A percentile compares a stretch with the other conserved stretches of the same genome.
phyloP scores from a whole-genome alignment of 805 yeast genomes.

The Clavispora phyllophila region DNA sequence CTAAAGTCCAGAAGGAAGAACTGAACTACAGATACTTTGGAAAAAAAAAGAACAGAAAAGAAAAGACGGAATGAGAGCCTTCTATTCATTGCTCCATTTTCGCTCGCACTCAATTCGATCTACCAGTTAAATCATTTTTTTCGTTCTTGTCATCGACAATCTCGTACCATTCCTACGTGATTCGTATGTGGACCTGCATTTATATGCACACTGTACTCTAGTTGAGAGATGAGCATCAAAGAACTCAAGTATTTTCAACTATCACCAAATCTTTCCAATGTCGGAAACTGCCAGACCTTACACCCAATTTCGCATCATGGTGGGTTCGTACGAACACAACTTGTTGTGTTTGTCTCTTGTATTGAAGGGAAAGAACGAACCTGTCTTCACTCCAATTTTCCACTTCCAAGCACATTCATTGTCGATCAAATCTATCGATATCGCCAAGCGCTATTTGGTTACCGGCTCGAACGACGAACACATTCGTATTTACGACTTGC shows the following conservation, averaged over 20 bases:
- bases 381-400: constrained; percentile 78
- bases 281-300: constrained; percentile 3
- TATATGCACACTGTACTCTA: neutral
- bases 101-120: too few species aligned
- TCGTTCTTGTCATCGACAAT: too few species aligned
- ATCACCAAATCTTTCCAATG: constrained; percentile 3
- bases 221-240: constrained; percentile 5
- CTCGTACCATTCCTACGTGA: too few species aligned
- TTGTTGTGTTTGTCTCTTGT: constrained; percentile 75
- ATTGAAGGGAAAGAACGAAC: constrained; percentile 48
- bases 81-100: too few species aligned
- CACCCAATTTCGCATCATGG: constrained; percentile 68
- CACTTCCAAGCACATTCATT: constrained; percentile 93
- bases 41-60: too few species aligned
- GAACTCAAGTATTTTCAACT: neutral
- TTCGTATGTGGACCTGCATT: too few species aligned
- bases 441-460: constrained; percentile 78
- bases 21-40: too few species aligned
- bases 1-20: too few species aligned
- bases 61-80: too few species aligned
- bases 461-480: constrained; percentile 96
- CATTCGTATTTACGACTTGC: constrained; percentile 88
- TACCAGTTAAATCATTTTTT: too few species aligned
- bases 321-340: constrained; percentile 95
- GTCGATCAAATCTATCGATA: constrained; percentile 79